Base-by-base conservation (phyloP, 2,329 filamentous ascomycete genomes). In the Bipolaris sorokiniana region DNA sequence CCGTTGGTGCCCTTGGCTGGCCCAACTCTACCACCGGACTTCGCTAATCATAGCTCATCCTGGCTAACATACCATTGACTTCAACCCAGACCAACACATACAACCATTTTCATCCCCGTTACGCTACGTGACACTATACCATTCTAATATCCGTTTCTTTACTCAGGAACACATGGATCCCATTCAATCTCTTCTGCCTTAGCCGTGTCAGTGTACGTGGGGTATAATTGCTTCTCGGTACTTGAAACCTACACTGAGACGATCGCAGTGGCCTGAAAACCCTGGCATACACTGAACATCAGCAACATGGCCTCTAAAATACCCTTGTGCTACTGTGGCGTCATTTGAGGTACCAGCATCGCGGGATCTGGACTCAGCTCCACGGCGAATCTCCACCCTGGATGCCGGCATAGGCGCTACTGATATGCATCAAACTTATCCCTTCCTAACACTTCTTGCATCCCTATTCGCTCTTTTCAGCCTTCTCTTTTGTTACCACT, bases 321-420 rank as follows among this genome's bases (percentile, higher is more conserved):
- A 47, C 50, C 54, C 48, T 47, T 59, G 61, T 61, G 53, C 54
- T 3, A 60, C 59, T 41, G 54, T 63, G 61, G 63, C 63, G 51
- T 42, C 28, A 47, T 41, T 48, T 47, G 42, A 36, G 56, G 28
- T 59, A 49, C 63, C 62, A 63, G 59, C 54, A 54, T 56, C 58
- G 48, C 60, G 62, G 59, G 58, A 38, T 50, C 22, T 60, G 51
- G 56, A 31, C 47, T 63, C 64, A 63, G 62, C 62, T 63, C 50
- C 18, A 59, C 52, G 60, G 45, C 51, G 57, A 44, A 36, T 46
- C 26, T 53, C 33, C 37, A 58, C 55, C 49, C 51, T 50, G 48
- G 54, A 58, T 47, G 44, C 51, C 60, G 52, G 56, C 52, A 64
- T 51, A 57, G 45, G 59, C 62, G 50, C 50, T 46, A 65, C 54